Evolutionary conservation across 495 filamentous ascomycete species (phyloP), one percentile per base, ranked within the genome.

Genomic region (Talaromyces thailandensis): DNA sequence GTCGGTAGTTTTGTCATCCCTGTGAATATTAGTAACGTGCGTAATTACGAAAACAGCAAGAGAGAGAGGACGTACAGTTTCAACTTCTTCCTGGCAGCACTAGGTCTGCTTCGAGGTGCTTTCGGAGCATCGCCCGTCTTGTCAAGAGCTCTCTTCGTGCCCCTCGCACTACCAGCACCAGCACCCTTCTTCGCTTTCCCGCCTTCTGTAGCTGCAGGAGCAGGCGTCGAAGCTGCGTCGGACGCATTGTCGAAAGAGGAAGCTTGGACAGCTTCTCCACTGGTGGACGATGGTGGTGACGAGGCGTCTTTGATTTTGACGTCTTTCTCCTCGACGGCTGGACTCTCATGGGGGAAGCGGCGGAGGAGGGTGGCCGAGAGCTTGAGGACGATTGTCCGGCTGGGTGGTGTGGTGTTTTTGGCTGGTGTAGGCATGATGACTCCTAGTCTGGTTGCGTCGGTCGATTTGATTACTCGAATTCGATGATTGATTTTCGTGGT

Each of bases 81-180:
- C 66, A 88, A 86, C 75, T 93, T 93, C 84, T 96, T 97, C 83
- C 97, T 98, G 0, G 93, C 92, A 21, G 93, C 92, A 18, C 92
- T 92, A 6, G 94, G 93, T 78, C 96, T 93, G 61, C 90, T 88
- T 65, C 89, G 77, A 24, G 86, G 80, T 75, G 51, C 51, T 5
- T 86, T 77, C 14, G 77, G 67, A 7, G 79, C 71, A 64, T 88
- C 83, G 50, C 77, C 78, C 40, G 77, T 82, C 66, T 86, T 82
- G 21, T 79, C 78, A 67, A 83, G 79, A 68, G 76, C 77, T 71
- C 88, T 75, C 72, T 89, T 89, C 58, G 70, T 73, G 24, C 83
- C 83, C 18, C 59, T 28, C 31, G 59, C 29, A 2, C 24, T 48
- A 26, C 14, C 55, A 32, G 53, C 28, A 23, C 26, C 55, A 35